These are phyloP conservation scores for Ogataea kodamae DNA, from an alignment of 805 yeast genomes.

Conservation along the genomic window DNA sequence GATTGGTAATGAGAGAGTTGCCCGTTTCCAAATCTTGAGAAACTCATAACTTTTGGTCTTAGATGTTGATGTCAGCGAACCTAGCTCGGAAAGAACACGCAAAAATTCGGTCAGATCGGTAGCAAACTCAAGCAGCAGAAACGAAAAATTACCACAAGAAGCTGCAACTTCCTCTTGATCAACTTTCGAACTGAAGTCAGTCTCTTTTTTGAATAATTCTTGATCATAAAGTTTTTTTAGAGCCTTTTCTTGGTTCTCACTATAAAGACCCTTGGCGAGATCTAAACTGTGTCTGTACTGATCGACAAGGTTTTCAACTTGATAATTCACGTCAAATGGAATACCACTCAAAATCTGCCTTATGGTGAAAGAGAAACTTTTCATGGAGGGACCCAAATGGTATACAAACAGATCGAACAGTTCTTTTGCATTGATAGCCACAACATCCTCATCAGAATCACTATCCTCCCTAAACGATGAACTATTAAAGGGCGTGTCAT, in stretches of 20 bases:
- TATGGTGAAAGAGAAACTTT: conserved; percentile 61
- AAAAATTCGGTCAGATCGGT: conserved; percentile 52
- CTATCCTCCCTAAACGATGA: conserved; percentile 15
- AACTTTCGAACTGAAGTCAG: conserved; percentile 40
- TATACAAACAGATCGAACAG: conserved; percentile 64
- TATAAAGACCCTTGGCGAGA: conserved; percentile 53
- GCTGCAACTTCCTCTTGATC: conserved; percentile 83
- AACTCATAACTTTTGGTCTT: conserved; percentile 44
- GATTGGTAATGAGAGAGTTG: background rate
- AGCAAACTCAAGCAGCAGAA: conserved; percentile 59
- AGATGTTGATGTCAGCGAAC: background rate
- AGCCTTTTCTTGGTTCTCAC: conserved; percentile 53
- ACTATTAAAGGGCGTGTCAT: background rate
- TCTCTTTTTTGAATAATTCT: conserved; percentile 43
- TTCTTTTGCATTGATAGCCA: conserved; percentile 36
- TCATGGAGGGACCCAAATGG: conserved; percentile 69
- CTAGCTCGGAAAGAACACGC: conserved; percentile 36
- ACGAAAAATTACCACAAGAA: conserved; percentile 75
- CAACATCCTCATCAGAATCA: conserved; percentile 25
- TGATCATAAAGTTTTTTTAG: conserved; percentile 56
- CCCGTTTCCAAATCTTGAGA: conserved; percentile 48
- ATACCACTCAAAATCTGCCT: conserved; percentile 56
- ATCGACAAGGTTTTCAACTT: conserved; percentile 37
- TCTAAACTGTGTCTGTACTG: conserved; percentile 46
- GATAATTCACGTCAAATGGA: conserved; percentile 45